Percentiles rank a stretch among this genome's conserved stretches.
Evolutionary conservation across 1,139 yeast genomes (phyloP).

Genomic region (Blastobotrys niveus): DNA sequence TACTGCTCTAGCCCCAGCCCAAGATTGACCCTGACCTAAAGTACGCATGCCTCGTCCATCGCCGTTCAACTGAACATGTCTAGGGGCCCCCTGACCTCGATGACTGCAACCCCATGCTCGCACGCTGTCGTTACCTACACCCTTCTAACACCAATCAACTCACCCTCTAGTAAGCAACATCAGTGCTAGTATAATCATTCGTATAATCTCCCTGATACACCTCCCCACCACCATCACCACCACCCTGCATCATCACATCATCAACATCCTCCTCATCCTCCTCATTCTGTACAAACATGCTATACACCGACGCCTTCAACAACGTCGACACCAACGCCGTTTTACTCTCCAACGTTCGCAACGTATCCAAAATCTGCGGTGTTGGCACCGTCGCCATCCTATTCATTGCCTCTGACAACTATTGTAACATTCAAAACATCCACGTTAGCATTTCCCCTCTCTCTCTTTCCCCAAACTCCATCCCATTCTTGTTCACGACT

Average conservation of each 20-base stretch:
- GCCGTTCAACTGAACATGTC: no score
- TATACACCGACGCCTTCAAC: slow-evolving; percentile 55
- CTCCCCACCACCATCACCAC: no score
- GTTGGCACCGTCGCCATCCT: slow-evolving; percentile 30
- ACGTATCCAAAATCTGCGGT: slow-evolving; percentile 42
- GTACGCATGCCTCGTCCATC: no score
- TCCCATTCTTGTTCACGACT: slow-evolving; percentile 12
- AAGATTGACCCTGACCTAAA: no score
- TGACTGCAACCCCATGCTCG: no score
- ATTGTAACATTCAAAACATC: no score
- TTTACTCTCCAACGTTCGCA: slow-evolving; percentile 50
- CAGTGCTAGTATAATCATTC: slow-evolving; percentile 1
- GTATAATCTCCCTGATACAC: neutral
- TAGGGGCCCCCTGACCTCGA: no score
- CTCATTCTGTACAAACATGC: slow-evolving; percentile 43
- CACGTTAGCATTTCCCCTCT: neutral
- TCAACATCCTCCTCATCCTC: slow-evolving; percentile 16
- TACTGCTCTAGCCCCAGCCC: no score
- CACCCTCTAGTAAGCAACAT: slow-evolving; percentile 4
- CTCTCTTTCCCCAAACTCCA: neutral
- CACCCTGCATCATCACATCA: neutral
- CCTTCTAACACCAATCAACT: no score
- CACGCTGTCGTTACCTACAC: no score
- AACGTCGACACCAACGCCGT: slow-evolving; percentile 54
- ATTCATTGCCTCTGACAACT: slow-evolving; percentile 25